Base-by-base conservation (phyloP, 1,284 basidiomycete species). In the Porogramme epimiltina region DNA sequence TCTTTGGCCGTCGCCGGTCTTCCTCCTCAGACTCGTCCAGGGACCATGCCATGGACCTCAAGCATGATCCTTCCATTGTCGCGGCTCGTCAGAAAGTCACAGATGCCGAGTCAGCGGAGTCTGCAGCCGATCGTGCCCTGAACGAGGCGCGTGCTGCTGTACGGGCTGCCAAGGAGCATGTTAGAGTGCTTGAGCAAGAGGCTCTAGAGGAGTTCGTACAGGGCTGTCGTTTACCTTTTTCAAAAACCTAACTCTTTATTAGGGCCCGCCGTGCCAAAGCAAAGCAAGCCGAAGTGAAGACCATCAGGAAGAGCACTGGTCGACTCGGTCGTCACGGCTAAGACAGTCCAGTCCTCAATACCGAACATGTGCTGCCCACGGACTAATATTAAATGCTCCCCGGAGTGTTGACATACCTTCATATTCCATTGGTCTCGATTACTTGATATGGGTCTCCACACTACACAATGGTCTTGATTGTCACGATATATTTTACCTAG, bases 231-330 rank as follows among this genome's bases (percentile, higher is more conserved):
- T 11, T 41, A 36, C 40, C 3, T 15, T 33, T 46, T 3, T 41
- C n/a, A 18, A 20, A 43, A 2, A 40, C 26, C 18, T 44, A n/a
- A 25, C 41, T 48, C 3, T 38, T 23, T 58, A 19, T 53, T 47
- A 85, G 83, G 44, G 73, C 78, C 13, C 71, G 70, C 49, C 78
- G 79, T 47, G 81, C 82, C 11, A 80, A 79, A 63, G 73, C 76
- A 6, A 85, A 84, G 63, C 79, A 82, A 61, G 76, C 75, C 22
- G 80, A 84, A 58, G 77, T 78, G 2, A 82, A 81, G 67, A 70
- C 70, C 23, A 77, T 87, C 59, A 78, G 72, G 66, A 83, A 80
- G 70, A 76, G 69, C 49, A 77, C 78, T 11, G 73, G 73, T 46
- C 72, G 73, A 39, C 76, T 85, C 48, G 83, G 84, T 15, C 73